Evolutionary conservation across 208 protist genomes (phyloP), one percentile per base, ranked within the genome.

Genomic region (Leishmania gerbilli): DNA sequence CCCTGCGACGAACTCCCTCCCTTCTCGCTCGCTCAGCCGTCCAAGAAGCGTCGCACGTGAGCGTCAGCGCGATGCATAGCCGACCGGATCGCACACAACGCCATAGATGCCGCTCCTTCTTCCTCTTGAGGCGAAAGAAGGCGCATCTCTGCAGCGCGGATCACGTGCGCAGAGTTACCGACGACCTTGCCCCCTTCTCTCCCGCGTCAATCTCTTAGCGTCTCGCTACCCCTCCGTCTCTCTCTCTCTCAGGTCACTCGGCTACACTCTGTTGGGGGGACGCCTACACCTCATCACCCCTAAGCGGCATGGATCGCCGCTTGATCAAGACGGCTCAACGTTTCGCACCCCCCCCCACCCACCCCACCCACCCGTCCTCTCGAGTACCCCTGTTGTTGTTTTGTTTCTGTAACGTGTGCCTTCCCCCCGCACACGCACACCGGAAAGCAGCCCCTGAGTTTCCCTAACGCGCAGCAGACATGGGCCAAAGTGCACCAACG

Each of bases 401-500:
- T 40, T 17, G 24, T 31, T 40, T 17, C 21, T 17, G 5, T 34
- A 21, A 24, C 62, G 62, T 8, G 31, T 42, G 27, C 31, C 31
- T 13, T 40, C 31, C 31, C 62, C 62, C 15, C 27, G 11, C 62
- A 40, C 15, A 68, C 62, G 31, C 17, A 62, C 60, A 79, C 75
- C 4, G 7, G 47, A 42, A 27, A 42, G 42, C 15, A 40, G 21
- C 74, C 2, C 19, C 53, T 65, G 13, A 11, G 27, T 34, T 47
- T 49, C 24, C 47, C 19, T 64, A 21, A 60, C n/a, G 9, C 24
- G 11, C 13, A 51, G 68, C 40, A 53, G 15, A 74, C 24, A 80
- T 74, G 77, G 77, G 77, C 5, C 58, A 80, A 74, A 74, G 49
- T 37, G 75, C 75, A 34, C 72, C 72, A 27, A 62, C 7, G 34